Base-by-base conservation (phyloP, 352 stramenopile species). In the Phytophthora nicotianae region DNA sequence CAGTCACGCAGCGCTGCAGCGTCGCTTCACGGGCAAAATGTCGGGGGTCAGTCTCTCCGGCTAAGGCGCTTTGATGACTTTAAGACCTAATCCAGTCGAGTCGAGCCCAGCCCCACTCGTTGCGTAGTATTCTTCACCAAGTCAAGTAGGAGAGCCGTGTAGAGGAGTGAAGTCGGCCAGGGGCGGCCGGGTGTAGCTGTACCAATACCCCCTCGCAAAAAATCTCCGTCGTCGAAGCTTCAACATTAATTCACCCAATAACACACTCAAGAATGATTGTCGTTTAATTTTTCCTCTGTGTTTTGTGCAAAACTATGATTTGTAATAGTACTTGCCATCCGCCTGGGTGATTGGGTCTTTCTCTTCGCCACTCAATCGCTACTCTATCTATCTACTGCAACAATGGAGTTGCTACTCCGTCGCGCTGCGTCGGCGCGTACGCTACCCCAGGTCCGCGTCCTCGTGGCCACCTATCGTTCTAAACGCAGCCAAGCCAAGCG, bases 11-110 rank as follows among this genome's bases (percentile, higher is more conserved):
- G 79, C 82, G 16, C 71, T 93, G 16, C 85, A 93, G 64, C 77
- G 85, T 23, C 85, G 82, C 58, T 90, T 86, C 72, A 93, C 85
- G 41, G 85, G 85, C 77, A 91, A 91, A 68, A 91, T 91, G 85
- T 91, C 85, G 24, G 85, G 85, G 42, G 74, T 81, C 19, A 68
- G 71, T 27, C 74, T 88, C 33, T 86, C 73, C 27, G 50, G 71
- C 0, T 91, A 62, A 72, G 51, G 20, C n/a, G 37, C 47, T 33
- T 35, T 3, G 5, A 24, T 29, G 27, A 17, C 14, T 17, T n/a
- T 26, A 14, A 49, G 59, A 60, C 26, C 53, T 29, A 54, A 49
- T 67, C 19, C 35, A 59, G 53, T 66, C 42, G 26, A 67, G 63
- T 67, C 50, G 51, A 72, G 46, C 52, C 52, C 58, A 69, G 54